A percentile compares a stretch with the other conserved stretches of the same genome.
Conservation (phyloP, 2,329 filamentous ascomycete species). For the Cladophialophora carrionii region DNA sequence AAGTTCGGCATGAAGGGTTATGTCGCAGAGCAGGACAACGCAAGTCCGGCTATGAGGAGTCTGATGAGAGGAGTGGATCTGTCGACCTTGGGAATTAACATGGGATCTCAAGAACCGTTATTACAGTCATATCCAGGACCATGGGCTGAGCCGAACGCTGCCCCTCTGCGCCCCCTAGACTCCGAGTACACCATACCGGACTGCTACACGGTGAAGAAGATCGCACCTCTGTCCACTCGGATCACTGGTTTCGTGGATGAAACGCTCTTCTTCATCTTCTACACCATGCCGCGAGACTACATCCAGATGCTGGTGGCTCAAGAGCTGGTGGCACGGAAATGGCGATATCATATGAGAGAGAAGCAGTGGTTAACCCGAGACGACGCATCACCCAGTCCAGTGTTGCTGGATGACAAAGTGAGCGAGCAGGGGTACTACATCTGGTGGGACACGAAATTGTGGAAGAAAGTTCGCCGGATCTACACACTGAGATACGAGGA, state of each 20-base stretch:
- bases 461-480: slow-evolving; percentile 57
- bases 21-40: slow-evolving; percentile 56
- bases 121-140: slow-evolving; percentile 67
- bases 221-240: slow-evolving; percentile 63
- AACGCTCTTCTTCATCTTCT: slow-evolving; percentile 71
- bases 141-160: slow-evolving; percentile 61
- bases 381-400: slow-evolving; percentile 49
- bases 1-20: slow-evolving; percentile 64
- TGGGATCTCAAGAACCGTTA: slow-evolving; percentile 61
- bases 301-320: slow-evolving; percentile 68
- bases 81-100: slow-evolving; percentile 65
- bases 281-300: slow-evolving; percentile 67
- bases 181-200: slow-evolving; percentile 66
- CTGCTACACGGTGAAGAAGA: slow-evolving; percentile 69
- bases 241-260: slow-evolving; percentile 65
- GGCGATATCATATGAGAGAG: slow-evolving; percentile 58
- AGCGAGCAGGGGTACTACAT: slow-evolving; percentile 57
- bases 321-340: slow-evolving; percentile 61
- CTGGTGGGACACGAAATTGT: slow-evolving; percentile 54
- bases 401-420: slow-evolving; percentile 53
- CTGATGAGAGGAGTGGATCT: slow-evolving; percentile 67
- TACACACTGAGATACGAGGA: slow-evolving; percentile 56
- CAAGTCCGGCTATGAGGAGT: slow-evolving; percentile 57
- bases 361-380: slow-evolving; percentile 57
- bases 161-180: slow-evolving; percentile 58